Evolutionary conservation across 75 land plant genomes (phyloP), one percentile per base, ranked within the genome.

Genomic region (Isoetes taiwanensis): DNA sequence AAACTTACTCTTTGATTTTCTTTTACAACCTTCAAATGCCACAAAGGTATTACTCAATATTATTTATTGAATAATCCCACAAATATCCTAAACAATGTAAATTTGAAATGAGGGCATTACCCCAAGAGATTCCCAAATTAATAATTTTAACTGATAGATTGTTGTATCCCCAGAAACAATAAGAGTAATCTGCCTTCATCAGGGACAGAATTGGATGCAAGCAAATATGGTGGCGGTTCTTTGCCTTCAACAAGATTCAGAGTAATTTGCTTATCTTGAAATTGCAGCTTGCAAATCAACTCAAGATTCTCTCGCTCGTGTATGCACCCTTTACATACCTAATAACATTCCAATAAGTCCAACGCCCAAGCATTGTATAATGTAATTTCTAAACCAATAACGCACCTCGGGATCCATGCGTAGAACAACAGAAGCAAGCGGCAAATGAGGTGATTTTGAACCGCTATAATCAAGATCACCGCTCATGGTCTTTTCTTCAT

Each of bases 101-200:
- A n/a, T n/a, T n/a, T n/a, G n/a, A n/a, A n/a, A n/a, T n/a, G n/a
- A n/a, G n/a, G n/a, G n/a, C n/a, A n/a, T n/a, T 81, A 93, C 98
- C 75, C 81, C 86, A 77, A 88, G 77, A 2, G 78, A 68, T 56
- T 93, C 98, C 98, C 98, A 93, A 48, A 93, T 84, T 82, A 81
- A 75, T 79, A 93, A 68, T 59, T 93, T 93, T 75, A 93, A 63
- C 64, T 88, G 96, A 52, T 88, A 88, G 21, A 93, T 61, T 25
- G 98, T 70, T 40, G 98, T 93, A 34, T 71, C 73, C 12, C 90
- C 85, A 70, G 96, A 87, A 57, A 93, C 98, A 54, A 77, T 88
- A 30, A 93, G 60, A 57, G 58, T 74, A 11, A 88, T 43, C 9
- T 76, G 59, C 48, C 75, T 78, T 8, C 80, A 80, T 56, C 28